Evolutionary conservation across 306 rosid species (phyloP).

Genomic region (Spatholobus suberectus): DNA sequence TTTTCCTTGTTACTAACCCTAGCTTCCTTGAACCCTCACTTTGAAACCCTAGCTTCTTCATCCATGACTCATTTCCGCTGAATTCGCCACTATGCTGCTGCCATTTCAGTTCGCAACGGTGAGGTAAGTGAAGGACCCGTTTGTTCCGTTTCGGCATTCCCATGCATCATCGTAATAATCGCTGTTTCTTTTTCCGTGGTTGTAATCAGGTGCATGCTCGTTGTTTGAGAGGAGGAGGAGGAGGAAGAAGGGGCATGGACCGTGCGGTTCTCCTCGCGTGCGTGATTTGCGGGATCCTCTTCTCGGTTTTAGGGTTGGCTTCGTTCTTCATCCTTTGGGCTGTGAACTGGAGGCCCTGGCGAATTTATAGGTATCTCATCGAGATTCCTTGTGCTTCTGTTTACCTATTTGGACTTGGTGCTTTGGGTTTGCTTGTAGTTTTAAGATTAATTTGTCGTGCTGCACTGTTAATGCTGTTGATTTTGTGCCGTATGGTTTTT

Average conservation of each 20-base stretch:
- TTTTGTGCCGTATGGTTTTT: neutral
- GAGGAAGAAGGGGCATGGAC: conserved; percentile 65
- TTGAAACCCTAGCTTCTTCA: conserved; percentile 53
- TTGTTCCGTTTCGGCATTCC: conserved; percentile 12
- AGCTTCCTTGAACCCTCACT: conserved; percentile 34
- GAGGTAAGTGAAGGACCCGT: conserved; percentile 1
- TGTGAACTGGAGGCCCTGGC: conserved; percentile 99
- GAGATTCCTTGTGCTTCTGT: neutral
- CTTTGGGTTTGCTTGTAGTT: neutral
- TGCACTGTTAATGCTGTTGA: conserved; percentile 24
- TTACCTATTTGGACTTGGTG: neutral
- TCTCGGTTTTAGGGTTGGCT: conserved; percentile 78
- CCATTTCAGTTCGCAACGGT: conserved; percentile 52
- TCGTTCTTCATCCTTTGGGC: conserved; percentile 91
- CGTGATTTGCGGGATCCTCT: conserved; percentile 85
- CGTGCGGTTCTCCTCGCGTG: conserved; percentile 77
- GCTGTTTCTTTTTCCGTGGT: neutral
- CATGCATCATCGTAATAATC: conserved; percentile 1
- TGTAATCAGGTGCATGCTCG: conserved; percentile 70
- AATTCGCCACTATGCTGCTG: conserved; percentile 57
- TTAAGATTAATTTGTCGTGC: conserved; percentile 5
- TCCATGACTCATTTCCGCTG: conserved; percentile 61
- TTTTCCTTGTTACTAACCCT: conserved; percentile 46
- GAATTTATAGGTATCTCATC: conserved; percentile 82
- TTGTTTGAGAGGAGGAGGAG: conserved; percentile 41